These are phyloP conservation scores for Leptodontidium sp. DNA, from an alignment of 2,329 filamentous ascomycete species.

Conservation along the genomic window DNA sequence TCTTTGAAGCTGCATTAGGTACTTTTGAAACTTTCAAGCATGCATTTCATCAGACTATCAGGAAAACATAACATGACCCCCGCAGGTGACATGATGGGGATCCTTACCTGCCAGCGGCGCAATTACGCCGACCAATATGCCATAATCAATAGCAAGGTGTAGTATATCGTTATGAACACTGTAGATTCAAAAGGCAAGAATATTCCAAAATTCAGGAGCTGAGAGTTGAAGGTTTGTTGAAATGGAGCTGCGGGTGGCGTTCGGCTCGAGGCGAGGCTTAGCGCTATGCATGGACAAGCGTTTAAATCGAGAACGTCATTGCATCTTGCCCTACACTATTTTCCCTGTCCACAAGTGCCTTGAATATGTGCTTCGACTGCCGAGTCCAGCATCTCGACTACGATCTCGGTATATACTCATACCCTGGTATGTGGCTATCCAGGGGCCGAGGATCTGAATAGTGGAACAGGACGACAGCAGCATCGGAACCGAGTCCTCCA, in stretches of 20 bases:
- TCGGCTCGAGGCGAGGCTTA: not conserved
- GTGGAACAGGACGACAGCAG: not conserved
- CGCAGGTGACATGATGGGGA: too few relatives aligned
- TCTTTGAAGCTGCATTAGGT: too few relatives aligned
- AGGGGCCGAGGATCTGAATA: not conserved
- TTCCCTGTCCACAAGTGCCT: constrained; percentile 5
- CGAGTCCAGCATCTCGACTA: not conserved
- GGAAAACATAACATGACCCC: too few relatives aligned
- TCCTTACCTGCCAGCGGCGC: too few relatives aligned
- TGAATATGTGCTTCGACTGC: not conserved
- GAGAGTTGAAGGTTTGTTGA: not conserved
- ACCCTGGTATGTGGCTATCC: not conserved
- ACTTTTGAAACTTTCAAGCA: too few relatives aligned
- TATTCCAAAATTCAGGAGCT: too few relatives aligned
- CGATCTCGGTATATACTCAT: not conserved
- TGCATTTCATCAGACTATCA: too few relatives aligned
- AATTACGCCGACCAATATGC: too few relatives aligned
- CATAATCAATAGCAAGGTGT: too few relatives aligned
- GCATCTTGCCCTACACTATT: not conserved
- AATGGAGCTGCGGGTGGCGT: not conserved
- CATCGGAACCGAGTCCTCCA: too few relatives aligned
- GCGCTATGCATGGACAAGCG: not conserved
- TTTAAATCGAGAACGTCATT: constrained; percentile 15
- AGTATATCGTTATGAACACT: too few relatives aligned
- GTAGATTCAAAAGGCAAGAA: too few relatives aligned